Conservation (phyloP, 257 asterid genomes). For the Primulina eburnea region DNA sequence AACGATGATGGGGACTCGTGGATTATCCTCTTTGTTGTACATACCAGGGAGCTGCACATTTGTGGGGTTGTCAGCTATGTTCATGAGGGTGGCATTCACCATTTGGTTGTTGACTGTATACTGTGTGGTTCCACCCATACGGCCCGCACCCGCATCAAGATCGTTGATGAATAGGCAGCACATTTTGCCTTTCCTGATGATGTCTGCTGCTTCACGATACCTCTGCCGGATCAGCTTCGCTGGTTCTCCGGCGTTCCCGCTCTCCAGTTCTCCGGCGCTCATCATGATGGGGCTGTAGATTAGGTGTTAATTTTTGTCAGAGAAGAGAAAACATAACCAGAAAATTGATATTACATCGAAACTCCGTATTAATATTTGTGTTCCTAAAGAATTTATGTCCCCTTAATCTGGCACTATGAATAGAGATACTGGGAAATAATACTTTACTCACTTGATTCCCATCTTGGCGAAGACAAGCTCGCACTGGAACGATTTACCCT, state of each 20-base stretch:
- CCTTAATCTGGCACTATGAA: too few relatives aligned
- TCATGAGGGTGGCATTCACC: conserved; percentile 94
- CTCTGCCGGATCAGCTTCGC: conserved; percentile 66
- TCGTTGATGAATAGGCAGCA: conserved; percentile 84
- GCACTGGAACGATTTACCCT: conserved; percentile 89
- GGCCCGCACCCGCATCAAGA: conserved; percentile 88
- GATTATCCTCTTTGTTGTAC: conserved; percentile 91
- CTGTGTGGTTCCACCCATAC: conserved; percentile 86
- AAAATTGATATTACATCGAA: background rate
- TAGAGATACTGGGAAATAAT: background rate
- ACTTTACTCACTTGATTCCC: conserved; percentile 77
- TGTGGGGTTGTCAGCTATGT: conserved; percentile 90
- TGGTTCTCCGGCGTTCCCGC: conserved; percentile 77
- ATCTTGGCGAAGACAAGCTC: conserved; percentile 79
- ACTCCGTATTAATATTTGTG: too few relatives aligned
- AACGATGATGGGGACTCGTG: conserved; percentile 77
- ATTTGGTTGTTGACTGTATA: conserved; percentile 92
- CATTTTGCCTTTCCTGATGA: conserved; percentile 77
- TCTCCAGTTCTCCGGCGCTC: conserved; percentile 83
- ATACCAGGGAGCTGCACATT: conserved; percentile 88
- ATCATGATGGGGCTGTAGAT: conserved; percentile 74
- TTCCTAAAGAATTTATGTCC: too few relatives aligned
- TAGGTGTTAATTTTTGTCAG: background rate
- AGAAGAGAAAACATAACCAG: background rate
- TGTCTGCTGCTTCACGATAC: conserved; percentile 81